A percentile compares a stretch with the other conserved stretches of the same genome.
phyloP scores from a whole-genome alignment of 1,284 basidiomycete species.

The Trametes hirsuta region DNA sequence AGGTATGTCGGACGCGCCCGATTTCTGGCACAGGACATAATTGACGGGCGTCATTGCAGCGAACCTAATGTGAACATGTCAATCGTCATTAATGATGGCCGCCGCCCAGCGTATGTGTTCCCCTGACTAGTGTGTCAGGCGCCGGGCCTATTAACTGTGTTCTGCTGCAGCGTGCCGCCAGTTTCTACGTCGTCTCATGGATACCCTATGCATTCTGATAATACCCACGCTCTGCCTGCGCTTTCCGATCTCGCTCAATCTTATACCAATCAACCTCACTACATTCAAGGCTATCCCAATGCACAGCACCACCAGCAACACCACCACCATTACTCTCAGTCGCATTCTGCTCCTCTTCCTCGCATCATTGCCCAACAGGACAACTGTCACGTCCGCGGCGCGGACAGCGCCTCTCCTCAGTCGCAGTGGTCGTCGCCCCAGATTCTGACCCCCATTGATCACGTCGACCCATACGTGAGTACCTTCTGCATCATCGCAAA shows the following conservation, averaged over 20 bases:
- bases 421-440: constrained; percentile 32
- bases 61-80: constrained; percentile 28
- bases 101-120: constrained; percentile 53
- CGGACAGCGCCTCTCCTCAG: constrained; percentile 25
- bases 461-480: constrained; percentile 66
- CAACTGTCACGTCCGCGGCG: constrained; percentile 25
- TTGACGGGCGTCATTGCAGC: constrained; percentile 17
- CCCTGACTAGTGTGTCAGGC: not conserved
- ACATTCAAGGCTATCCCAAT: constrained; percentile 43
- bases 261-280: constrained; percentile 33
- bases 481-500: not conserved
- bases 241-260: constrained; percentile 57
- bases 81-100: constrained; percentile 29
- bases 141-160: constrained; percentile 2
- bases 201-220: constrained; percentile 40
- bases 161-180: constrained; percentile 15
- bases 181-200: constrained; percentile 28
- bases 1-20: constrained; percentile 39
- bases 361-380: constrained; percentile 31
- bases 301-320: constrained; percentile 36
- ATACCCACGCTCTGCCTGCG: constrained; percentile 50
- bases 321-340: constrained; percentile 45
- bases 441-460: constrained; percentile 46
- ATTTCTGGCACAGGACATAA: not conserved
- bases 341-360: constrained; percentile 28